These are phyloP conservation scores for Tricholoma sp. DNA, from an alignment of 768 basidiomycete species.

Conservation along the genomic window DNA sequence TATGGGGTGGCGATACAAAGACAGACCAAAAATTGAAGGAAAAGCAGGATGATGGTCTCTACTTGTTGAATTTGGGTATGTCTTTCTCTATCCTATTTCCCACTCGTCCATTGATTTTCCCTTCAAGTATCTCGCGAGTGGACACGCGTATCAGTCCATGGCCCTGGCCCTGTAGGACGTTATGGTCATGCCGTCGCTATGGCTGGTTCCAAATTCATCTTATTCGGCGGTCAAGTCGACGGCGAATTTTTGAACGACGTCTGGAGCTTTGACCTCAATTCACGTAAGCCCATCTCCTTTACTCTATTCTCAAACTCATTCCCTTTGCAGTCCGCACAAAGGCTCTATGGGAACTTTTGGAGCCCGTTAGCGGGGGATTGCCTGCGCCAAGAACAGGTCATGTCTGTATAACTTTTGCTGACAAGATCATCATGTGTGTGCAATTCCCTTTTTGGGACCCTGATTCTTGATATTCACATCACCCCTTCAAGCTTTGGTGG, in stretches of 20 bases:
- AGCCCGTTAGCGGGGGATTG: constrained; percentile 51
- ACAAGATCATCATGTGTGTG: constrained; percentile 79
- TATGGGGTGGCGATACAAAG: constrained; percentile 99
- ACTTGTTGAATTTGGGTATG: constrained; percentile 91
- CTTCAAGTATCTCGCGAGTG: constrained; percentile 84
- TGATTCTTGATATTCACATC: constrained; percentile 6
- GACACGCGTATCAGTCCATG: constrained; percentile 80
- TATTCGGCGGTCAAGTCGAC: constrained; percentile 96
- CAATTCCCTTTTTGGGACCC: constrained; percentile 6
- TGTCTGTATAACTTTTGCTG: constrained; percentile 75
- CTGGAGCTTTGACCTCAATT: constrained; percentile 94
- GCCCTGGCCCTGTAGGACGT: constrained; percentile 77
- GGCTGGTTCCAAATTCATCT: constrained; percentile 84
- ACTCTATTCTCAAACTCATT: constrained; percentile 2
- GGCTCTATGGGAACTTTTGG: constrained; percentile 78
- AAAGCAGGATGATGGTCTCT: constrained; percentile 87
- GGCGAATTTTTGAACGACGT: constrained; percentile 93
- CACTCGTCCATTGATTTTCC: constrained; percentile 1
- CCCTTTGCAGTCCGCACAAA: constrained; percentile 65
- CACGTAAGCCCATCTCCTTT: constrained; percentile 50
- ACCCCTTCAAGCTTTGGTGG: constrained; percentile 74
- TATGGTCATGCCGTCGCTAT: constrained; percentile 97
- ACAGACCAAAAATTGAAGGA: constrained; percentile 64
- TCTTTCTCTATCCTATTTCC: constrained; percentile 11
- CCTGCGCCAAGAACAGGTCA: constrained; percentile 91